These are phyloP conservation scores for Amyloporia xantha DNA, from an alignment of 768 basidiomycete species.

Conservation along the genomic window DNA sequence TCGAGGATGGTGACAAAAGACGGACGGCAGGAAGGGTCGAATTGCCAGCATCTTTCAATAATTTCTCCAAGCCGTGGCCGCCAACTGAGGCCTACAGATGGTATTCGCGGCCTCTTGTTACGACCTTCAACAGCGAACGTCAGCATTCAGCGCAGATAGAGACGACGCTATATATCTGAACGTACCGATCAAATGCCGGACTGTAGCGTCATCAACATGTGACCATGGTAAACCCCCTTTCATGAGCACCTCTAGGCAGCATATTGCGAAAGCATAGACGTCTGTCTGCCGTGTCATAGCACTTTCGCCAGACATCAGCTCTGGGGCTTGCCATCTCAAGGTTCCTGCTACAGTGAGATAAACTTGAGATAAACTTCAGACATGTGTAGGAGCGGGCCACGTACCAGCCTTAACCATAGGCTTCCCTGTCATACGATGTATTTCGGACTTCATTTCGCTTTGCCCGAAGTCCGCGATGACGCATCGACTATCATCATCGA, in stretches of 20 bases:
- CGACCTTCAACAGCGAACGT: too few species aligned
- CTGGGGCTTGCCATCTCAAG: constrained; percentile 36
- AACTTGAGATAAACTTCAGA: neutral
- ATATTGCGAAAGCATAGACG: constrained; percentile 37
- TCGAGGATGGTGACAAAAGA: too few species aligned
- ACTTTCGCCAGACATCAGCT: constrained; percentile 30
- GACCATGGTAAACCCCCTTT: constrained; percentile 32
- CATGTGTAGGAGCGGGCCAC: constrained; percentile 1
- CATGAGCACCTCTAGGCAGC: constrained; percentile 27
- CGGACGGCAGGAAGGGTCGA: too few species aligned
- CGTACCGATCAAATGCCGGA: too few species aligned
- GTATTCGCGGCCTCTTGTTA: too few species aligned
- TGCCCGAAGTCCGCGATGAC: constrained; percentile 82
- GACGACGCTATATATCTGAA: too few species aligned
- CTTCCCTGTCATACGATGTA: constrained; percentile 50
- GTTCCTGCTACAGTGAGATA: constrained; percentile 37
- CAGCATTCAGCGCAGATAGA: too few species aligned
- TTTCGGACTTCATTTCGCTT: constrained; percentile 71
- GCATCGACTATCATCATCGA: constrained; percentile 58
- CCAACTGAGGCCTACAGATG: too few species aligned
- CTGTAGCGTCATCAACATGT: too few species aligned
- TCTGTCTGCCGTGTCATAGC: constrained; percentile 27
- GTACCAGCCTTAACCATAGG: constrained; percentile 22
- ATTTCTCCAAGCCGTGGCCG: too few species aligned
- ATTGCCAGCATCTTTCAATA: too few species aligned